phyloP scores from a whole-genome alignment of 192 early-diverging fungal species.

The Lunasporangiospora selenospora region DNA sequence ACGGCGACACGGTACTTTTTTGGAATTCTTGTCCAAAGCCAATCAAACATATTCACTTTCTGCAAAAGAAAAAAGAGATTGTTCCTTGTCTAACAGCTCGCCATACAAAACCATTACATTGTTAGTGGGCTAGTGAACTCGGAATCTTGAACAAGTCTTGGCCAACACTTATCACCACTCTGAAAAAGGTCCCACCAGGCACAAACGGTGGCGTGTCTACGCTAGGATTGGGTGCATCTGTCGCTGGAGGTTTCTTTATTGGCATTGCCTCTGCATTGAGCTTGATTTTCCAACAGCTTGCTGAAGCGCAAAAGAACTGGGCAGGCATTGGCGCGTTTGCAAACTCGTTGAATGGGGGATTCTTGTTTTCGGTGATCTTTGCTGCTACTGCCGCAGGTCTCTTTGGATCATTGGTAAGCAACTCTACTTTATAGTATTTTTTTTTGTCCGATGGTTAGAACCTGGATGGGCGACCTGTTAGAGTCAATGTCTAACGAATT shows the following conservation, averaged over 20 bases:
- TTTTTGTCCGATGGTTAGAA: too few species aligned
- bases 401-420: conserved; percentile 79
- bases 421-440: too few species aligned
- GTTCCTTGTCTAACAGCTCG: background rate
- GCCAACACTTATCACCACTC: conserved; percentile 86
- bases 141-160: conserved; percentile 77
- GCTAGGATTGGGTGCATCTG: conserved; percentile 78
- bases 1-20: conserved; percentile 60
- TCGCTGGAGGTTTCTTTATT: conserved; percentile 75
- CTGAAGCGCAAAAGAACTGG: conserved; percentile 34
- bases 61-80: background rate
- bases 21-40: background rate
- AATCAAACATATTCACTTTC: too few species aligned
- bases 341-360: conserved; percentile 34
- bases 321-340: conserved; percentile 32
- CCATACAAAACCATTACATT: background rate
- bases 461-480: too few species aligned
- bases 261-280: conserved; percentile 66
- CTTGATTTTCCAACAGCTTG: conserved; percentile 54
- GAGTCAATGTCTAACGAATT: too few species aligned
- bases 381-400: conserved; percentile 71
- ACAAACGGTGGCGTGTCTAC: conserved; percentile 88
- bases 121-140: conserved; percentile 87
- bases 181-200: conserved; percentile 82
- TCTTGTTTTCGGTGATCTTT: conserved; percentile 43